Evolutionary conservation across 208 protist genomes (phyloP).

Genomic region (Spongospora subterranea): DNA sequence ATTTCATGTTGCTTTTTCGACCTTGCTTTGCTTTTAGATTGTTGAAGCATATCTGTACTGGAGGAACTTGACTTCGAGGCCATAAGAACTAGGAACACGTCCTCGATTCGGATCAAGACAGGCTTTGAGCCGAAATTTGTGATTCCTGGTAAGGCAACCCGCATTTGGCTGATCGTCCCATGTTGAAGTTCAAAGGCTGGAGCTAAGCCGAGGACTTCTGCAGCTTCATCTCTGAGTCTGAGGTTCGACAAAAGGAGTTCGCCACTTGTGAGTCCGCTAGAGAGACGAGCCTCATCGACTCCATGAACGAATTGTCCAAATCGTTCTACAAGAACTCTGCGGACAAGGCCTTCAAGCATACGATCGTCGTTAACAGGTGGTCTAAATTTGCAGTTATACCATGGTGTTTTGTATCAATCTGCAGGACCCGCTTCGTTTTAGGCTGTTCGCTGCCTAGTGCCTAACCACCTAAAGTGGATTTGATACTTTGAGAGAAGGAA

Average conservation of each 20-base stretch:
- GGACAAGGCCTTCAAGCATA: constrained; percentile 45
- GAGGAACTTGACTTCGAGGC: background rate
- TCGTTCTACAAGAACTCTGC: background rate
- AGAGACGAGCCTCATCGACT: constrained; percentile 8
- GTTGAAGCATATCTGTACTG: background rate
- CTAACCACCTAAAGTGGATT: too few species aligned
- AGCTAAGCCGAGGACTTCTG: constrained; percentile 22
- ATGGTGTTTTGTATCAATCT: too few species aligned
- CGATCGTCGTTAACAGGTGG: too few species aligned
- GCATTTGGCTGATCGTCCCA: constrained; percentile 41
- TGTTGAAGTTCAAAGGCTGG: background rate
- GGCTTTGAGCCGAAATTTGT: constrained; percentile 41
- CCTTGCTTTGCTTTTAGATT: background rate
- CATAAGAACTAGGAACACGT: constrained; percentile 2
- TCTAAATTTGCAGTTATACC: too few species aligned
- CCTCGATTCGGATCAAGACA: background rate
- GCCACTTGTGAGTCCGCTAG: constrained; percentile 3
- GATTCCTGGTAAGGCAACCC: constrained; percentile 1
- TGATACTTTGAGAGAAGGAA: too few species aligned
- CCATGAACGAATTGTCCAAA: constrained; percentile 19
- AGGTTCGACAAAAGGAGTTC: constrained; percentile 27
- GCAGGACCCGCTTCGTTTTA: too few species aligned
- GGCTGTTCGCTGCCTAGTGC: too few species aligned
- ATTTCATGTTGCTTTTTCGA: background rate
- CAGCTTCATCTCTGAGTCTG: background rate